Percentiles rank a stretch among this genome's conserved stretches.
phyloP scores from a whole-genome alignment of 2,329 filamentous ascomycete species.

The Apiospora marii region DNA sequence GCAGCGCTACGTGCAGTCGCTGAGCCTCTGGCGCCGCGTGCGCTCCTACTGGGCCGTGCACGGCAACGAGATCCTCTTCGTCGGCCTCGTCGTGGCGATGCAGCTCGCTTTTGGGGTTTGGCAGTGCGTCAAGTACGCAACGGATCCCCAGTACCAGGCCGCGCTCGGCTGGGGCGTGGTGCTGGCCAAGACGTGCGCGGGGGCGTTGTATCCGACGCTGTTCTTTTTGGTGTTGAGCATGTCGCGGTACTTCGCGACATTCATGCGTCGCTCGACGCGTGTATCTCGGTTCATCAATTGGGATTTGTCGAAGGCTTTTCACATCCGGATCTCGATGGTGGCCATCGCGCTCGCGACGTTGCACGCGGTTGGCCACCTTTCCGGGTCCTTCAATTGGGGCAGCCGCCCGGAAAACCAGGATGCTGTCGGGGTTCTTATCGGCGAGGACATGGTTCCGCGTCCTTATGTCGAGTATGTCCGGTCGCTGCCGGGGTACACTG shows the following conservation, averaged over 20 bases:
- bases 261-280: constrained; percentile 57
- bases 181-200: constrained; percentile 62
- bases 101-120: constrained; percentile 61
- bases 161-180: constrained; percentile 65
- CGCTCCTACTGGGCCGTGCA: constrained; percentile 64
- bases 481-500: constrained; percentile 58
- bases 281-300: constrained; percentile 64
- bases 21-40: constrained; percentile 54
- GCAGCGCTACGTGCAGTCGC: constrained; percentile 53
- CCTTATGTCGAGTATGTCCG: constrained; percentile 56
- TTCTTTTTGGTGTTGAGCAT: constrained; percentile 67
- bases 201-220: constrained; percentile 63
- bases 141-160: constrained; percentile 50
- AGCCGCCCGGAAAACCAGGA: constrained; percentile 53
- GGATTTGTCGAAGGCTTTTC: constrained; percentile 63
- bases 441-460: constrained; percentile 50
- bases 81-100: constrained; percentile 54
- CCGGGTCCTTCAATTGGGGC: constrained; percentile 59
- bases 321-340: constrained; percentile 61
- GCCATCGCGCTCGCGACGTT: constrained; percentile 59
- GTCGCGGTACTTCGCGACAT: constrained; percentile 63
- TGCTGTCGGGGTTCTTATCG: constrained; percentile 53
- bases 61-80: constrained; percentile 59
- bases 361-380: constrained; percentile 62
- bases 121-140: constrained; percentile 63